Percentiles rank a stretch among this genome's conserved stretches.
phyloP scores from a whole-genome alignment of 2,329 filamentous ascomycete genomes.

The Pezicula radicicola region DNA sequence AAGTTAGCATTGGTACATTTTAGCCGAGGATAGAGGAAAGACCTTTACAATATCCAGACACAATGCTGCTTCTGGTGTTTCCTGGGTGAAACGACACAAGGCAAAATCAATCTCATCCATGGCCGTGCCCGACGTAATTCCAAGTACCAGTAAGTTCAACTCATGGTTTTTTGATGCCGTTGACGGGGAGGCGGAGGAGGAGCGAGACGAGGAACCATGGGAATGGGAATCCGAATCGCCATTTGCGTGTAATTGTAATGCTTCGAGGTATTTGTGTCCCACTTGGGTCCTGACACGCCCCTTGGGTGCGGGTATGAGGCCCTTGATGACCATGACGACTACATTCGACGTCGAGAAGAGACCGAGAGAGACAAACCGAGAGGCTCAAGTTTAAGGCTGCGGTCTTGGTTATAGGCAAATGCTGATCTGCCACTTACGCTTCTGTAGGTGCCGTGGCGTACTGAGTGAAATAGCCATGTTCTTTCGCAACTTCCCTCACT shows the following conservation, averaged over 20 bases:
- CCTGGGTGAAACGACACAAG: slow-evolving; percentile 28
- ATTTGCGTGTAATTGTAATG: slow-evolving; percentile 24
- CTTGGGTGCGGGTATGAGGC: slow-evolving; percentile 22
- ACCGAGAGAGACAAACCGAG: not conserved
- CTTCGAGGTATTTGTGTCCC: slow-evolving; percentile 28
- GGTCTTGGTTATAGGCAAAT: not conserved
- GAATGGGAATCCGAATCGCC: slow-evolving; percentile 17
- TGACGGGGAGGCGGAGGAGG: slow-evolving; percentile 18
- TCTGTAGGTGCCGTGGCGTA: not conserved
- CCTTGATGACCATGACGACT: slow-evolving; percentile 20
- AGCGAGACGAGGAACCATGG: slow-evolving; percentile 15
- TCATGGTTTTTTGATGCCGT: slow-evolving; percentile 16
- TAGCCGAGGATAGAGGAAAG: not conserved
- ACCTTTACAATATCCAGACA: slow-evolving; percentile 27
- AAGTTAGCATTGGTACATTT: not conserved
- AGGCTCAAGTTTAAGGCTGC: not conserved
- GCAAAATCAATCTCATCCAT: slow-evolving; percentile 32
- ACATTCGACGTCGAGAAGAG: slow-evolving; percentile 1
- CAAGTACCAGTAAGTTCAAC: slow-evolving; percentile 26
- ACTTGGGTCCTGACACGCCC: slow-evolving; percentile 24
- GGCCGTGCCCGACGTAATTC: slow-evolving; percentile 26
- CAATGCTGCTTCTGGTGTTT: slow-evolving; percentile 24
- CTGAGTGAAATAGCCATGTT: not conserved
- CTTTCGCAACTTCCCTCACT: too few species aligned
- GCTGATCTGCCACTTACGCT: not conserved